A percentile compares a stretch with the other conserved stretches of the same genome.
Conservation (phyloP, 2,329 filamentous ascomycete genomes). For the Rutstroemia sp. region DNA sequence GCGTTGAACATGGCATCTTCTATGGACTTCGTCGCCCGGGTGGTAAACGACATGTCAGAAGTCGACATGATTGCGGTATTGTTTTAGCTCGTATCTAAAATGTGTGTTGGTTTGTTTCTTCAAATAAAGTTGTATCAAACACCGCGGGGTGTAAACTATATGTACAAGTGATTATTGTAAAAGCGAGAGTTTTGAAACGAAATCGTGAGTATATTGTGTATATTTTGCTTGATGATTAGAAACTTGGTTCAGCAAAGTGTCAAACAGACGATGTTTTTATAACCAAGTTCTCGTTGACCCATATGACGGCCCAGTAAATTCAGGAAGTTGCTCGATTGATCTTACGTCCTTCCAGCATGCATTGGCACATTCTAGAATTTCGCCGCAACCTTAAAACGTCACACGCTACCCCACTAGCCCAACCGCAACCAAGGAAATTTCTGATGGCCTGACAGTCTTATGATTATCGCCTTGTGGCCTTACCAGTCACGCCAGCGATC, state of each 20-base stretch:
- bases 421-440: background rate
- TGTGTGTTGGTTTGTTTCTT: background rate
- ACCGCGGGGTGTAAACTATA: conserved; percentile 1
- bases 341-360: background rate
- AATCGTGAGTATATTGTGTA: background rate
- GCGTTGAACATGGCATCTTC: conserved; percentile 82
- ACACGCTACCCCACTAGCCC: background rate
- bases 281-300: background rate
- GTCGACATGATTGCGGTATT: conserved; percentile 47
- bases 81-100: conserved; percentile 15
- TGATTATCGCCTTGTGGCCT: background rate
- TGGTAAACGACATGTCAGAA: conserved; percentile 83
- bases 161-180: background rate
- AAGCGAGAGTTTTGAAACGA: background rate
- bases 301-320: conserved; percentile 1
- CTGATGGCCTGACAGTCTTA: background rate
- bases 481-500: background rate
- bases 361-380: conserved; percentile 7
- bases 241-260: background rate
- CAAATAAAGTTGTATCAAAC: background rate
- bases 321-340: background rate
- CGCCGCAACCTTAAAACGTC: background rate
- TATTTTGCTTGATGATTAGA: background rate
- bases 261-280: conserved; percentile 2
- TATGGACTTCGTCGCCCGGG: conserved; percentile 83